phyloP scores from a whole-genome alignment of 1,284 basidiomycete species.

The Athelia sp. region DNA sequence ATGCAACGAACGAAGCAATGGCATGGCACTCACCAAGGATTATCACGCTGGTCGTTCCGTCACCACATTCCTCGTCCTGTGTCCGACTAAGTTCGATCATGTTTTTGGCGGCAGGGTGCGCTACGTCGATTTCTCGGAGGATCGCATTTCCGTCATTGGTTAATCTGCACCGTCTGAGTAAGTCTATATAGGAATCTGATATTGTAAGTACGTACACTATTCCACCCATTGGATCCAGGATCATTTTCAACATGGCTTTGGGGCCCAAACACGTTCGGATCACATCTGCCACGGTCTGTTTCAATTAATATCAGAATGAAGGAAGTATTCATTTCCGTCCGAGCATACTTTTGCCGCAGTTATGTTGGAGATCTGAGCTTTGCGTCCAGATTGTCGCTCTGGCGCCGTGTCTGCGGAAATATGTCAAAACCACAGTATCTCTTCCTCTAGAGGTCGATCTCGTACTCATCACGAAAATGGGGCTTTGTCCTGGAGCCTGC shows the following conservation, averaged over 20 bases:
- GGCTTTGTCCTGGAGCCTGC: constrained; percentile 2
- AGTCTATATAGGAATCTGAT: background rate
- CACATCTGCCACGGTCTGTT: constrained; percentile 95
- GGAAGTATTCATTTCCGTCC: background rate
- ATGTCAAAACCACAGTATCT: background rate
- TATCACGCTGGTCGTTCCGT: constrained; percentile 97
- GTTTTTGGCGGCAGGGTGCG: constrained; percentile 97
- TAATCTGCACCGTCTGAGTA: constrained; percentile 43
- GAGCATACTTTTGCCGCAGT: constrained; percentile 86
- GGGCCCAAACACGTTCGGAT: constrained; percentile 97
- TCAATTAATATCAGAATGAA: constrained; percentile 4
- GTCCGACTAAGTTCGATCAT: constrained; percentile 99
- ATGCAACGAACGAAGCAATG: background rate
- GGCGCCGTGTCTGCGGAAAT: constrained; percentile 75
- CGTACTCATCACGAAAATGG: constrained; percentile 13
- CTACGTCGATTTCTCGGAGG: constrained; percentile 95
- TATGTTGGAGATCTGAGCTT: constrained; percentile 97
- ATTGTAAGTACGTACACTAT: constrained; percentile 64
- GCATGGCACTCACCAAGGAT: constrained; percentile 69
- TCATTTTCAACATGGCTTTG: constrained; percentile 99
- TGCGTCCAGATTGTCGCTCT: constrained; percentile 89
- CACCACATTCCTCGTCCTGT: constrained; percentile 98
- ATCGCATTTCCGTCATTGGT: constrained; percentile 99
- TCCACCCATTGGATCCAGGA: constrained; percentile 96
- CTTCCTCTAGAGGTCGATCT: background rate